A percentile compares a stretch with the other conserved stretches of the same genome.
Conservation (phyloP, 2,329 filamentous ascomycete genomes). For the Aspergillus ustus region DNA sequence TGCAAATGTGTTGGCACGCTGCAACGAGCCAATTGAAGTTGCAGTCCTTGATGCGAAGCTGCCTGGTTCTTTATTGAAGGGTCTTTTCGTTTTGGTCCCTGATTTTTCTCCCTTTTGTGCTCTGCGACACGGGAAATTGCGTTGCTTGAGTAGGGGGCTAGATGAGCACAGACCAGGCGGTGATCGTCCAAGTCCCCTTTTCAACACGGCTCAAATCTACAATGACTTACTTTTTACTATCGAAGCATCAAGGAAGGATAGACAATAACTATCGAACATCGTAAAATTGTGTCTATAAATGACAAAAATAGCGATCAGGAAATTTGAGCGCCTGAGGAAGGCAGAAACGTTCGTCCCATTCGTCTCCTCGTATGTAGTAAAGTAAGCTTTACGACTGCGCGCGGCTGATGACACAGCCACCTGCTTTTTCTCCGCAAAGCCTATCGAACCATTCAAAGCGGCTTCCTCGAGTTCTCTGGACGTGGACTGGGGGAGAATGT, state of each 20-base stretch:
- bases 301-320: neutral
- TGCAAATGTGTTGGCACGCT: neutral
- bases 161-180: constrained; percentile 22
- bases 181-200: constrained; percentile 28
- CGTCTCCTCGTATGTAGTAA: neutral
- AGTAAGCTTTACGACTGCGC: too few species aligned
- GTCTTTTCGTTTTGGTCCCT: neutral
- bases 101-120: neutral
- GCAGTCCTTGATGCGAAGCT: neutral
- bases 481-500: too few species aligned
- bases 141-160: constrained; percentile 20
- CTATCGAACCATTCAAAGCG: too few species aligned
- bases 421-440: neutral
- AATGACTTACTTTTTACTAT: neutral
- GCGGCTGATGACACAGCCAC: neutral
- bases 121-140: neutral
- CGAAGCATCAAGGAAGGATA: neutral
- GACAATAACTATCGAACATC: neutral
- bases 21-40: neutral
- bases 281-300: neutral
- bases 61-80: neutral
- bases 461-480: too few species aligned
- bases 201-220: neutral
- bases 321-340: constrained; percentile 3
- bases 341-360: neutral